Percentiles rank a stretch among this genome's conserved stretches.
phyloP scores from a whole-genome alignment of 805 yeast species.

The Isabelozyma rhagii region DNA sequence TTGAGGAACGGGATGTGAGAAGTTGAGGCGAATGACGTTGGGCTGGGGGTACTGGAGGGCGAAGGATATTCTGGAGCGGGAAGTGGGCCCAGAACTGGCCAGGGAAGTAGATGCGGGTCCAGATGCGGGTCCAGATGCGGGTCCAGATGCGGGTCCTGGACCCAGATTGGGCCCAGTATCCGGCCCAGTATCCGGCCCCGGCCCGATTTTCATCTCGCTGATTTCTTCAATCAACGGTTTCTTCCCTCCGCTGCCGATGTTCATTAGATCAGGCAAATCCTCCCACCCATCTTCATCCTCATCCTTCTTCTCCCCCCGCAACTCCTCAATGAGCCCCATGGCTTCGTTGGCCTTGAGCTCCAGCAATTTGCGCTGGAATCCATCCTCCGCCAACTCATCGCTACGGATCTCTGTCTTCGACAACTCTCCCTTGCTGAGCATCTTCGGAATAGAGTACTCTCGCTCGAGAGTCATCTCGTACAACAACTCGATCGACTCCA shows the following conservation, averaged over 20 bases:
- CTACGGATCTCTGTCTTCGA: constrained; percentile 42
- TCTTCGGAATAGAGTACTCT: constrained; percentile 65
- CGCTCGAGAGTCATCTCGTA: constrained; percentile 52
- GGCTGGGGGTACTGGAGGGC: constrained; percentile 1
- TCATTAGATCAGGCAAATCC: constrained; percentile 27
- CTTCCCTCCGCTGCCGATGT: constrained; percentile 15
- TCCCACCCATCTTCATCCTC: constrained; percentile 9
- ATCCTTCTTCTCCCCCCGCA: constrained; percentile 14
- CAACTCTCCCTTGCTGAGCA: constrained; percentile 65
- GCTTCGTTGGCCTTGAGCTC: constrained; percentile 40
- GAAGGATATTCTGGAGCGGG: constrained; percentile 1
- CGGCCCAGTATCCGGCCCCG: neutral
- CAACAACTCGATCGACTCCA: constrained; percentile 70
- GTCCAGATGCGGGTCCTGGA: too few species aligned
- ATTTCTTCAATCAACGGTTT: constrained; percentile 59
- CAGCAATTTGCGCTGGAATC: constrained; percentile 33
- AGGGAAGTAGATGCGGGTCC: too few species aligned
- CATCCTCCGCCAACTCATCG: constrained; percentile 39
- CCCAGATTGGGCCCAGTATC: too few species aligned
- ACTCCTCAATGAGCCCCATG: constrained; percentile 42
- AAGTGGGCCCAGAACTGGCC: too few species aligned
- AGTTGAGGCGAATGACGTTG: neutral
- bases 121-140: too few species aligned
- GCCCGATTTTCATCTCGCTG: constrained; percentile 21
- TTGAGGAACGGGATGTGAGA: neutral